Evolutionary conservation across 768 basidiomycete species (phyloP), one percentile per base, ranked within the genome.

Genomic region (Phaffia australis): DNA sequence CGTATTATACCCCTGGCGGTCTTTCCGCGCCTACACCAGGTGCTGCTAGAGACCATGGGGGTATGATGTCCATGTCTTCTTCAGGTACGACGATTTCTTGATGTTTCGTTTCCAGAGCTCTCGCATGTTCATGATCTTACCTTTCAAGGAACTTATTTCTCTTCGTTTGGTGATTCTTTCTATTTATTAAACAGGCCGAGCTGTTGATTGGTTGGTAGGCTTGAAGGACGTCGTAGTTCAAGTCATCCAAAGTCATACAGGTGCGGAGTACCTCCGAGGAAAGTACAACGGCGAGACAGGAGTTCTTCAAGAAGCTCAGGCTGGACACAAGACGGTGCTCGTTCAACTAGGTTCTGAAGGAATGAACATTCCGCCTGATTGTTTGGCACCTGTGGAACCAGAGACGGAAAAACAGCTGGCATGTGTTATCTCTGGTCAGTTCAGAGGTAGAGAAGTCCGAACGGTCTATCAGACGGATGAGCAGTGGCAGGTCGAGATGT

Each of bases 401-500:
- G 71, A 70, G n/a, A 67, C 56, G 15, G 65, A 68, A 16, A 71
- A 72, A 30, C 75, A 75, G 63, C 56, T 63, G 21, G 70, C 72
- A 3, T 70, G 73, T 21, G 67, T 70, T 19, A 66, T 75, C 29
- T 65, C 63, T 59, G 74, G 73, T 19, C 67, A 69, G 8, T 49
- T 68, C 27, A 71, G 70, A 55, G 74, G 75, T 27, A 67, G 69
- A 52, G 69, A 71, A 54, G 50, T 71, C 29, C 72, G 69, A 52
- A 75, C 75, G 25, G 61, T 69, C 27, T 75, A 73, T 65, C 54
- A 69, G 68, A 71, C 74, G 65, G 72, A 71, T 23, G 75, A 71
- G 21, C 69, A 71, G 29, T 75, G 75, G 75, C 74, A 74, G 74
- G 73, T 75, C 71, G 72, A 74, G 63, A 19, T 57, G 14, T 70